phyloP scores from a whole-genome alignment of 257 asterid genomes.

The Solanum bukasovii region DNA sequence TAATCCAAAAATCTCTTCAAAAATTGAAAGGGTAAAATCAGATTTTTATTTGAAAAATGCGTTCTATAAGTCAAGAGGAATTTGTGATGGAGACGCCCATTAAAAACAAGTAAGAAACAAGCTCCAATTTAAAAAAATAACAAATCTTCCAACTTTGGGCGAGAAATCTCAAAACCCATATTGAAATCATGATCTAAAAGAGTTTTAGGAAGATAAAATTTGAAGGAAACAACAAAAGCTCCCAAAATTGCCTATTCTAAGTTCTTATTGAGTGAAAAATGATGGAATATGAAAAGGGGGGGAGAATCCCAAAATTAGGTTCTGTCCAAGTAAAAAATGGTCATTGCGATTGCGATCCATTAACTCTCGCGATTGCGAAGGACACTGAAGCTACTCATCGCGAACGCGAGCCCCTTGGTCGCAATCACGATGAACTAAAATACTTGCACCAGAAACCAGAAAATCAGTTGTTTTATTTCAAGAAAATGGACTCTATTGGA shows the following conservation, averaged over 20 bases:
- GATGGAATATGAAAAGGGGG: too few relatives aligned
- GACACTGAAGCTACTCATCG: neutral
- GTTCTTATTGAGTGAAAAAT: neutral
- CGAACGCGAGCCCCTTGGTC: neutral
- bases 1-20: neutral
- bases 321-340: neutral
- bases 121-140: neutral
- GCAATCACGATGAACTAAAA: neutral
- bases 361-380: neutral
- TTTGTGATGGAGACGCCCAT: neutral
- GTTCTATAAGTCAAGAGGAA: too few relatives aligned
- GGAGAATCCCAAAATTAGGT: neutral
- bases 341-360: neutral
- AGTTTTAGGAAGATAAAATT: neutral
- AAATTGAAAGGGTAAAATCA: neutral
- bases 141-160: neutral
- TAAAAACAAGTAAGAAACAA: neutral
- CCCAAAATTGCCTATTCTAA: neutral
- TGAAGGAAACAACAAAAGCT: neutral
- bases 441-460: neutral
- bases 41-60: neutral
- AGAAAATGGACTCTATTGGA: neutral
- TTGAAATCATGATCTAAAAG: neutral
- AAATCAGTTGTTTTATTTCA: neutral
- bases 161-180: neutral